phyloP scores from a whole-genome alignment of 768 basidiomycete species.

The Tricholoma flavovirens region DNA sequence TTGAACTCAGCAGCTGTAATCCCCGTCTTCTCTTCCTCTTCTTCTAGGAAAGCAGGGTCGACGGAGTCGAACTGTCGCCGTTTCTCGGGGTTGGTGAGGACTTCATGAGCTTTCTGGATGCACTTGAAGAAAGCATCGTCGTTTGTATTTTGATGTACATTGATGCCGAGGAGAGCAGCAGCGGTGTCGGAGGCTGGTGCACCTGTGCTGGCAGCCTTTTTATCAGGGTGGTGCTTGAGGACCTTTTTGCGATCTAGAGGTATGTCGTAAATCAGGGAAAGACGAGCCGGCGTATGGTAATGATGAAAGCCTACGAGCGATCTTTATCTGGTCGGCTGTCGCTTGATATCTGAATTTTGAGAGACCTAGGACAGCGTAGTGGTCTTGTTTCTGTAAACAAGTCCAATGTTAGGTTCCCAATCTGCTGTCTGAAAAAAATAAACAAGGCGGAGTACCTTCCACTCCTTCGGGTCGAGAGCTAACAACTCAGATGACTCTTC shows the following conservation, averaged over 20 bases:
- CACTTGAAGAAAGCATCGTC: constrained; percentile 99
- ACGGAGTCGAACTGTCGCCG: constrained; percentile 96
- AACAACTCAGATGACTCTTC: constrained; percentile 68
- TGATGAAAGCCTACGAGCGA: constrained; percentile 71
- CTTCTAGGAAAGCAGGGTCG: constrained; percentile 68
- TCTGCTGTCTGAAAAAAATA: neutral
- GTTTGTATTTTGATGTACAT: constrained; percentile 74
- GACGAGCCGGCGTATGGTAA: neutral
- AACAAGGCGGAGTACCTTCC: constrained; percentile 82
- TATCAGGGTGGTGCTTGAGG: constrained; percentile 98
- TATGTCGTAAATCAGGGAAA: neutral
- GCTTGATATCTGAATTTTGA: constrained; percentile 86
- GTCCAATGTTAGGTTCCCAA: neutral
- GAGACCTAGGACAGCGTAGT: constrained; percentile 94
- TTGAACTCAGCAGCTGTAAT: constrained; percentile 52
- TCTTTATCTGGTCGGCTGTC: constrained; percentile 87
- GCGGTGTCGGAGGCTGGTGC: constrained; percentile 13
- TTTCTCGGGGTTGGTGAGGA: constrained; percentile 80
- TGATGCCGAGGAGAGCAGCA: constrained; percentile 38
- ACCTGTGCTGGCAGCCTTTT: constrained; percentile 54
- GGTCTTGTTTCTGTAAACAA: constrained; percentile 82
- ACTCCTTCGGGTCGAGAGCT: constrained; percentile 89
- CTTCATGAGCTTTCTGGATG: constrained; percentile 97
- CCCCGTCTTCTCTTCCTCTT: constrained; percentile 74
- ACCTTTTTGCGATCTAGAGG: constrained; percentile 91